phyloP scores from a whole-genome alignment of 495 filamentous ascomycete species.

The Rostrohypoxylon terebratum region DNA sequence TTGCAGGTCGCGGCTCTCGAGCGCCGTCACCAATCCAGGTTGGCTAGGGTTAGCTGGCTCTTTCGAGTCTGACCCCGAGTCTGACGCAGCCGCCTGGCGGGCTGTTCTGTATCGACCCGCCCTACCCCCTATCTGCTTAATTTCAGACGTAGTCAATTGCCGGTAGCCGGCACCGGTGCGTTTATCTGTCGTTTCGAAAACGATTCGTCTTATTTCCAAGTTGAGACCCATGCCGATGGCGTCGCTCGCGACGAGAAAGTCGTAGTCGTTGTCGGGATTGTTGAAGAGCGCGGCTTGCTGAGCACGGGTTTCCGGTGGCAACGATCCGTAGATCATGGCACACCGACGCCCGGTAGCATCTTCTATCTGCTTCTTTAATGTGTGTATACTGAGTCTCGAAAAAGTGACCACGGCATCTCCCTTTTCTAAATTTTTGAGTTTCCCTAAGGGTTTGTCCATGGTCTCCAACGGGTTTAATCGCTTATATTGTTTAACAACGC shows the following conservation, averaged over 20 bases:
- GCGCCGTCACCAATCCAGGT: slow-evolving; percentile 81
- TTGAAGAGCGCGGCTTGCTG: slow-evolving; percentile 94
- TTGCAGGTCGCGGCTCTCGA: slow-evolving; percentile 76
- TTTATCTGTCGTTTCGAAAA: slow-evolving; percentile 85
- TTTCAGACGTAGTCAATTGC: slow-evolving; percentile 73
- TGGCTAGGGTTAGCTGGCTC: slow-evolving; percentile 45
- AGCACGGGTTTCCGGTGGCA: slow-evolving; percentile 92
- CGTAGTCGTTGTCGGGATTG: slow-evolving; percentile 92
- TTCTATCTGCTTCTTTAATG: slow-evolving; percentile 83
- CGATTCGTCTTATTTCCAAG: slow-evolving; percentile 88
- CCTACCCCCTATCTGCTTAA: slow-evolving; percentile 95
- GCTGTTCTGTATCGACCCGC: slow-evolving; percentile 90
- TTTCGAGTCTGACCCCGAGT: slow-evolving; percentile 8
- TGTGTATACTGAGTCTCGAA: slow-evolving; percentile 82
- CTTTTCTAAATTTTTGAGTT: slow-evolving; percentile 76
- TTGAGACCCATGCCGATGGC: slow-evolving; percentile 99
- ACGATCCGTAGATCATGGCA: slow-evolving; percentile 90
- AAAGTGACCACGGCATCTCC: slow-evolving; percentile 93
- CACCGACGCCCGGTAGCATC: slow-evolving; percentile 77
- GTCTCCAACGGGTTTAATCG: slow-evolving; percentile 81
- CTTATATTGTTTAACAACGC: slow-evolving; percentile 82
- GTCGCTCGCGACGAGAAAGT: slow-evolving; percentile 93
- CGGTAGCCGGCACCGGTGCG: slow-evolving; percentile 64
- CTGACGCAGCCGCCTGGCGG: slow-evolving; percentile 55
- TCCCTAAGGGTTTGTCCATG: slow-evolving; percentile 70